Evolutionary conservation across 352 stramenopile species (phyloP).

Genomic region (Globisporangium paddicum): DNA sequence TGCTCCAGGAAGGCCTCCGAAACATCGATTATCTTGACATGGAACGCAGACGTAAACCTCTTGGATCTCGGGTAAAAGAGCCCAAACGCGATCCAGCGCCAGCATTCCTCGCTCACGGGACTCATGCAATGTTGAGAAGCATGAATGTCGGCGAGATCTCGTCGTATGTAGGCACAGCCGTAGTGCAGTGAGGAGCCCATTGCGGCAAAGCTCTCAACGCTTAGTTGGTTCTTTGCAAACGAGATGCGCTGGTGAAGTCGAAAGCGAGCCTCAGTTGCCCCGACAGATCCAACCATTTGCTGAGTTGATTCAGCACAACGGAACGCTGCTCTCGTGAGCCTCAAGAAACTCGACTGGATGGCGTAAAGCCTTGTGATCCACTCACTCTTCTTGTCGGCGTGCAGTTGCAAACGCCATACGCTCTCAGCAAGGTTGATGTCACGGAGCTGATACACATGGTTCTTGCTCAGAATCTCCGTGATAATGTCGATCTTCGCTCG

Average conservation of each 20-base stretch:
- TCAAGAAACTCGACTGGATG: neutral
- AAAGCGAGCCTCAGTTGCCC: no score
- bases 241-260: neutral
- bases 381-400: no score
- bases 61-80: neutral
- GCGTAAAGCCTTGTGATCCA: neutral
- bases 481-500: neutral
- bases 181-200: neutral
- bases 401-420: no score
- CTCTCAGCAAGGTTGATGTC: neutral
- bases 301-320: no score
- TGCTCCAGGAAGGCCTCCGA: neutral
- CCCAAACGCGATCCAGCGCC: neutral
- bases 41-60: neutral
- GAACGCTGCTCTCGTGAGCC: neutral
- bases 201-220: neutral
- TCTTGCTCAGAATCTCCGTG: constrained; percentile 1
- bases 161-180: neutral
- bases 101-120: neutral
- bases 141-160: neutral
- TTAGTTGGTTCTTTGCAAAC: neutral
- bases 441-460: neutral
- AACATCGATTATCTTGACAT: neutral
- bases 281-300: no score
- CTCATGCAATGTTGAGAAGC: neutral